Conservation (phyloP, 768 basidiomycete genomes). For the Naganishia randhawae region DNA sequence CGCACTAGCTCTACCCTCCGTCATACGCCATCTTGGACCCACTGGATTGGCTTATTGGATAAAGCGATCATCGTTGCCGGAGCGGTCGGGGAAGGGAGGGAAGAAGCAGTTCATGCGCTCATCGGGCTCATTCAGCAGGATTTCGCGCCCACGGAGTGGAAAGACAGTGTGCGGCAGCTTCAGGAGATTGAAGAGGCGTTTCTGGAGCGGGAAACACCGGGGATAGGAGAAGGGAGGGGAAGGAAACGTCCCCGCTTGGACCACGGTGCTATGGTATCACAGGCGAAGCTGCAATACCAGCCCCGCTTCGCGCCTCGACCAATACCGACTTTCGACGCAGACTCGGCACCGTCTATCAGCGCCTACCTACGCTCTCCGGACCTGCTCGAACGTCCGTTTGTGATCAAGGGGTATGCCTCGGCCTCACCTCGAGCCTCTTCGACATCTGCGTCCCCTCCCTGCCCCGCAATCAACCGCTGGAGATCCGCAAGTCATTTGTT, state of each 20-base stretch:
- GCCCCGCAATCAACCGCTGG: slow-evolving; percentile 84
- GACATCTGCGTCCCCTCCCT: slow-evolving; percentile 46
- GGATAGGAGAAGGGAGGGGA: neutral
- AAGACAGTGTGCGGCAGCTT: slow-evolving; percentile 12
- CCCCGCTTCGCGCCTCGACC: slow-evolving; percentile 37
- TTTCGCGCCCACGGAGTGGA: neutral
- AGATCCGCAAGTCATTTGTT: slow-evolving; percentile 65
- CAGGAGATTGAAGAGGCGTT: neutral
- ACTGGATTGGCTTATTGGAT: slow-evolving; percentile 63
- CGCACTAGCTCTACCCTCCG: slow-evolving; percentile 39
- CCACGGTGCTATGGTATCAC: neutral
- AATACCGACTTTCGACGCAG: slow-evolving; percentile 56
- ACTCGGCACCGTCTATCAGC: slow-evolving; percentile 59
- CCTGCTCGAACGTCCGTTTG: slow-evolving; percentile 62
- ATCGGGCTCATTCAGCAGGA: slow-evolving; percentile 63
- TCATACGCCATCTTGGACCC: slow-evolving; percentile 48
- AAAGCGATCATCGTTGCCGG: slow-evolving; percentile 79
- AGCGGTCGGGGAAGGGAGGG: slow-evolving; percentile 61
- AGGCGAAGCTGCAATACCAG: neutral
- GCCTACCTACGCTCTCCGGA: slow-evolving; percentile 55
- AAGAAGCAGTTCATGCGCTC: slow-evolving; percentile 62
- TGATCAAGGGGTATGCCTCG: slow-evolving; percentile 61
- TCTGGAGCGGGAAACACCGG: too few species aligned
- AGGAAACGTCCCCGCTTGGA: neutral
- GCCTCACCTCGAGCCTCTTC: slow-evolving; percentile 36